Conservation (phyloP, 345 rosid genomes). For the Eucalyptus paniculata region DNA sequence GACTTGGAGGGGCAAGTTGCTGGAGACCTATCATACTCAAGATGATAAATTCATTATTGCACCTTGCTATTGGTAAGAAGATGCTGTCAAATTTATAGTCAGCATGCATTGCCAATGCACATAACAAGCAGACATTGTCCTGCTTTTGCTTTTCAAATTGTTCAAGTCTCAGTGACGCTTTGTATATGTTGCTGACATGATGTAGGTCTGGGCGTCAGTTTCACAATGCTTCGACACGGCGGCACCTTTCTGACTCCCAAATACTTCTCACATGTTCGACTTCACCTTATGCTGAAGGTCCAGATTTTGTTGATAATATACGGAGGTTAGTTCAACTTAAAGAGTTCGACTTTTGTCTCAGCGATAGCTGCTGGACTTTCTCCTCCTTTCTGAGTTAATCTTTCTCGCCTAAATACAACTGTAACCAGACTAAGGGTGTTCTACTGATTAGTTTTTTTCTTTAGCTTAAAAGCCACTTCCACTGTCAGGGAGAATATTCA, state of each 20-base stretch:
- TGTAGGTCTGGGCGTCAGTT: slow-evolving; percentile 39
- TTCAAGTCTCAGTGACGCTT: background rate
- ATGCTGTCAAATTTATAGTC: background rate
- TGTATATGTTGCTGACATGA: background rate
- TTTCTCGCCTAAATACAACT: background rate
- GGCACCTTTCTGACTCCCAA: slow-evolving; percentile 39
- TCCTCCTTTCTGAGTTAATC: background rate
- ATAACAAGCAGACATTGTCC: background rate
- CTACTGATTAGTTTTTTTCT: background rate
- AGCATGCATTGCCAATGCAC: background rate
- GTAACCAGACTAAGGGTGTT: background rate
- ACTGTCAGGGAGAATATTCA: background rate
- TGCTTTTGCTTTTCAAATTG: background rate
- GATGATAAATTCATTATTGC: slow-evolving; percentile 60
- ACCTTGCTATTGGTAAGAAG: slow-evolving; percentile 61
- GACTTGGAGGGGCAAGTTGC: slow-evolving; percentile 54
- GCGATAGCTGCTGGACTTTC: background rate
- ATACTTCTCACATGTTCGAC: slow-evolving; percentile 56
- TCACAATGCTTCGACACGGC: slow-evolving; percentile 13
- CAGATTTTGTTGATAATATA: slow-evolving; percentile 59
- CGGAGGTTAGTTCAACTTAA: slow-evolving; percentile 31
- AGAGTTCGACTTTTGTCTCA: background rate
- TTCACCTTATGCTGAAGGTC: slow-evolving; percentile 76
- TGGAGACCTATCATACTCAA: slow-evolving; percentile 71
- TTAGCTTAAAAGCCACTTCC: background rate